Evolutionary conservation across 176 grass and related monocot species (phyloP), one percentile per base, ranked within the genome.

Genomic region (Poa annua): DNA sequence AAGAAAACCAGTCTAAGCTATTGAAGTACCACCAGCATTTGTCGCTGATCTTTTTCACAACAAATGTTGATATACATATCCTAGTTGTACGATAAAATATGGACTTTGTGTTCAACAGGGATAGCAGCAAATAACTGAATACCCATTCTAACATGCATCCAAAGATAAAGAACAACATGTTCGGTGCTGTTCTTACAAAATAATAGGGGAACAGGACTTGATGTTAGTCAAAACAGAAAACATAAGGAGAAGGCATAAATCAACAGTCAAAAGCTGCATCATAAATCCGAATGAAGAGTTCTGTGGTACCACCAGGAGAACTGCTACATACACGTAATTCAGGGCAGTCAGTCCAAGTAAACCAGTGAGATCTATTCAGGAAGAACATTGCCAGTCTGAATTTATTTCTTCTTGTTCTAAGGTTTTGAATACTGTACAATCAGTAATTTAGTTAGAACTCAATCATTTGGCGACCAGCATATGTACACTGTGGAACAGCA

Each of bases 381-480:
- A 26, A 81, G 4, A 71, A 57, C 5, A 81, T 29, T 54, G 14
- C 33, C n/a, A 41, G 19, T 33, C 32, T 39, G 59, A 25, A 49
- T 52, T 65, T 26, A 32, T 66, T 65, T 51, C 29, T 76, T 44
- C 44, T 65, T 38, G 29, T 29, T 61, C 71, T 45, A 15, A 24
- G 78, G 11, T 50, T 52, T 24, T 26, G n/a, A n/a, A 6, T 26
- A 13, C 3, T 39, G 32, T 66, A 66, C 14, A 51, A 12, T 84
- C 59, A 53, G 13, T n/a, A 17, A 51, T 63, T 84, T 41, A 65
- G 57, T 66, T 64, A 63, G 15, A 84, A 65, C 14, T 39, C 60
- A 77, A 77, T 7, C n/a, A 24, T 55, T 41, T 80, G 44, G 16
- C 16, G 11, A 20, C 4, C 25, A 14, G 6, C n/a, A 84, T 3